phyloP scores from a whole-genome alignment of 2,329 filamentous ascomycete genomes.

The Graphium sp. region DNA sequence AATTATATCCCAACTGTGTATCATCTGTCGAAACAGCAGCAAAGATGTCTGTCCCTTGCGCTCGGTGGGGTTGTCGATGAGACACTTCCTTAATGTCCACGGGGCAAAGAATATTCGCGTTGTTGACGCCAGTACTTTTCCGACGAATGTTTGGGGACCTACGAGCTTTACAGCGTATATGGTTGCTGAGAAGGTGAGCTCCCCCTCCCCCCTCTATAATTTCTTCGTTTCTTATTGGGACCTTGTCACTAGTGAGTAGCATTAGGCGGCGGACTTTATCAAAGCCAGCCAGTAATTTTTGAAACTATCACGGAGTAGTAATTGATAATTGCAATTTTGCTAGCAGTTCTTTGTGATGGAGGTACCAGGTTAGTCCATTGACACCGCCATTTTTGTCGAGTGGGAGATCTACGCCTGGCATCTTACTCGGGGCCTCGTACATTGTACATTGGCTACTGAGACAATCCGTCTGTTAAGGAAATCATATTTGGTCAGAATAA shows the following conservation, averaged over 20 bases:
- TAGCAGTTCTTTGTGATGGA: slow-evolving; percentile 9
- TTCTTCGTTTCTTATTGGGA: too few species aligned
- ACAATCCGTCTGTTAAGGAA: slow-evolving; percentile 1
- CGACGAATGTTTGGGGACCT: too few species aligned
- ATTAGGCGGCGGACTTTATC: slow-evolving; percentile 8
- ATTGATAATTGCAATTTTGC: too few species aligned
- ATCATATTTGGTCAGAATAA: too few species aligned
- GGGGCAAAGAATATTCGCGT: slow-evolving; percentile 32
- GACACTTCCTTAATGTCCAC: slow-evolving; percentile 11
- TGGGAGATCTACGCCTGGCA: slow-evolving; percentile 10
- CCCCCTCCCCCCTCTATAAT: too few species aligned
- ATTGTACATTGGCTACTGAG: slow-evolving; percentile 7
- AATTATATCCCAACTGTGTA: slow-evolving; percentile 2
- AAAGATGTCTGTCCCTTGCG: slow-evolving; percentile 12
- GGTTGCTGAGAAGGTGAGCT: too few species aligned
- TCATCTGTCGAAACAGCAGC: slow-evolving; percentile 12
- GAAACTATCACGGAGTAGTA: too few species aligned
- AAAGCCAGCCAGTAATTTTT: too few species aligned
- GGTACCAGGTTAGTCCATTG: slow-evolving; percentile 11
- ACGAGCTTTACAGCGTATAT: too few species aligned
- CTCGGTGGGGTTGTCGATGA: slow-evolving; percentile 16
- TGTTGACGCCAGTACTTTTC: slow-evolving; percentile 42
- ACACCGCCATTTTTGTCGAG: slow-evolving; percentile 10
- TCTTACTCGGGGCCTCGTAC: slow-evolving; percentile 9
- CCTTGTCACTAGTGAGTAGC: slow-evolving; percentile 13